These are phyloP conservation scores for Irpex lacteus DNA, from an alignment of 1,284 basidiomycete species.

Conservation along the genomic window DNA sequence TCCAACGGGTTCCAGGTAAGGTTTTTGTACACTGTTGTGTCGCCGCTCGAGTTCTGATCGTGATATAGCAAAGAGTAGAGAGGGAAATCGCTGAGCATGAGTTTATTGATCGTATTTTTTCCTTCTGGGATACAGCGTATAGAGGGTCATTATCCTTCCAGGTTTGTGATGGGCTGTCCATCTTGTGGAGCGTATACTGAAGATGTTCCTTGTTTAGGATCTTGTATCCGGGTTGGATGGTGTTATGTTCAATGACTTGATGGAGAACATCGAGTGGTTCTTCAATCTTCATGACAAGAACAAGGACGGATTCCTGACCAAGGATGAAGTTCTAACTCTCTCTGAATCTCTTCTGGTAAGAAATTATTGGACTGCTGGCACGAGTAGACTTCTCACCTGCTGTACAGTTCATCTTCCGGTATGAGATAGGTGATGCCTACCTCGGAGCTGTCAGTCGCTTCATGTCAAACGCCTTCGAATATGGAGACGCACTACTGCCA, in stretches of 20 bases:
- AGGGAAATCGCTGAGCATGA: slow-evolving; percentile 82
- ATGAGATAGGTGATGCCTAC: slow-evolving; percentile 96
- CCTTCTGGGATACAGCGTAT: slow-evolving; percentile 84
- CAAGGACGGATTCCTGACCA: slow-evolving; percentile 91
- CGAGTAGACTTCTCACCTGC: slow-evolving; percentile 2
- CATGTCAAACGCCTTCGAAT: slow-evolving; percentile 97
- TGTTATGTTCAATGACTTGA: slow-evolving; percentile 94
- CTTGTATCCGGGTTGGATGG: slow-evolving; percentile 87
- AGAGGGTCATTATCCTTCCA: slow-evolving; percentile 85
- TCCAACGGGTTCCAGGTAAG: slow-evolving; percentile 86
- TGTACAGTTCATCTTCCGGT: slow-evolving; percentile 98
- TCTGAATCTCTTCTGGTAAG: slow-evolving; percentile 91
- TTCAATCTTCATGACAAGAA: slow-evolving; percentile 96
- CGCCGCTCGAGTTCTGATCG: slow-evolving; percentile 16
- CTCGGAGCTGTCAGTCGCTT: slow-evolving; percentile 94
- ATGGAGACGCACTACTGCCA: slow-evolving; percentile 82
- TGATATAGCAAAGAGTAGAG: slow-evolving; percentile 70
- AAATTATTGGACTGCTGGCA: slow-evolving; percentile 1
- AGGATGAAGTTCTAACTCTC: slow-evolving; percentile 94
- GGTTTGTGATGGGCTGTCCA: slow-evolving; percentile 37
- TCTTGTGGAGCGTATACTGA: not conserved
- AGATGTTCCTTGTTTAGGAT: slow-evolving; percentile 53
- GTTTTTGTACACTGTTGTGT: slow-evolving; percentile 7
- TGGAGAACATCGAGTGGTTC: slow-evolving; percentile 99
- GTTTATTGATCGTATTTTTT: slow-evolving; percentile 81